Percentiles rank a stretch among this genome's conserved stretches.
These are phyloP conservation scores for Ustilago hordei DNA, from an alignment of 1,284 basidiomycete genomes.

Conservation along the genomic window DNA sequence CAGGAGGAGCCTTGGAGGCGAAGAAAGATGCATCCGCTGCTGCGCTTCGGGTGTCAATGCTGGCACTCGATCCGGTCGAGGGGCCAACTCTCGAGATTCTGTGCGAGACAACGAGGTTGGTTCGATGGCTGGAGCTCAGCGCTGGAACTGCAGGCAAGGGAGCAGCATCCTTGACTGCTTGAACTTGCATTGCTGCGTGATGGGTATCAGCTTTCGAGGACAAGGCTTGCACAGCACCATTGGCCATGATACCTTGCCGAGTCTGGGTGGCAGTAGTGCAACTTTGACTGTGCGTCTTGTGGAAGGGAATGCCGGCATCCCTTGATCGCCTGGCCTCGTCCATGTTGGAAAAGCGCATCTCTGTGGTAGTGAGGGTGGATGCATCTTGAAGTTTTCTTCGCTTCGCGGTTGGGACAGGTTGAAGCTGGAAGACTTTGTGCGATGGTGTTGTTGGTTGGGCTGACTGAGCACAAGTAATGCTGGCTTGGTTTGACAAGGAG, in stretches of 20 bases:
- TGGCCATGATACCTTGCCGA: not conserved
- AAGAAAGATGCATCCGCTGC: conserved; percentile 5
- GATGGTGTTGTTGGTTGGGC: not conserved
- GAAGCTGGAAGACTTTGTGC: conserved; percentile 26
- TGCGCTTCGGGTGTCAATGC: not conserved
- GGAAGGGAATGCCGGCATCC: conserved; percentile 22
- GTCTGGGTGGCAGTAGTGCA: not conserved
- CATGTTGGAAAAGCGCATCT: not conserved
- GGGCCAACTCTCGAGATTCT: not conserved
- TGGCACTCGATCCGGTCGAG: not conserved
- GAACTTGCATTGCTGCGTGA: not conserved
- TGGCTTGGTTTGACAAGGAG: not conserved
- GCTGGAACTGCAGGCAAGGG: not conserved
- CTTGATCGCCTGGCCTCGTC: conserved; percentile 25
- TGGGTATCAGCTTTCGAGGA: not conserved
- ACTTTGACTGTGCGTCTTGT: not conserved
- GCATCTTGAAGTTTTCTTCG: conserved; percentile 34
- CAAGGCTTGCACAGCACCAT: not conserved
- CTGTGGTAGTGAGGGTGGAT: not conserved
- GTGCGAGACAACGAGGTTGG: not conserved
- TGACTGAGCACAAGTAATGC: not conserved
- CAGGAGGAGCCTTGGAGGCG: conserved; percentile 19
- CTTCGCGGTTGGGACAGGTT: conserved; percentile 33
- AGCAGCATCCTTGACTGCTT: not conserved
- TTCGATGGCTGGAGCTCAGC: conserved; percentile 4